Evolutionary conservation across 2,329 filamentous ascomycete species (phyloP).

Genomic region (Cladosporium sp.): DNA sequence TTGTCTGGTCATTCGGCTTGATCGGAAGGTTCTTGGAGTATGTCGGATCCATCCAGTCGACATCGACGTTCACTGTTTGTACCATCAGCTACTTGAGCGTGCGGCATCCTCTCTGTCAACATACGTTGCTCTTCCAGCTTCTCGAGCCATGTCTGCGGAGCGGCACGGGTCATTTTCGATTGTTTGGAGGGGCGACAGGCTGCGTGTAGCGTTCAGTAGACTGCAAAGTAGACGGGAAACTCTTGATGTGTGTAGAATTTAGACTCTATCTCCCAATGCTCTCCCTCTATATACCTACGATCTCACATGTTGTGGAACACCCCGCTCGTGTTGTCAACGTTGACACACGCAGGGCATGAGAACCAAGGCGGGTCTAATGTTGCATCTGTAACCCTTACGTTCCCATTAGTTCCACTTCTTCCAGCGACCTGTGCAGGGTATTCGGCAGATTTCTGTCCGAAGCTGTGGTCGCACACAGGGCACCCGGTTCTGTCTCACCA

Average conservation of each 20-base stretch:
- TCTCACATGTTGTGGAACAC: neutral
- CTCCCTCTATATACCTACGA: neutral
- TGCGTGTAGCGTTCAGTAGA: neutral
- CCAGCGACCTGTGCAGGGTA: neutral
- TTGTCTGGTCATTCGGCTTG: slow-evolving; percentile 28
- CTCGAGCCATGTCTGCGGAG: slow-evolving; percentile 27
- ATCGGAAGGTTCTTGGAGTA: slow-evolving; percentile 27
- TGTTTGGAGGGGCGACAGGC: neutral
- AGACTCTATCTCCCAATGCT: neutral
- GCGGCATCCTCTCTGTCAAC: neutral
- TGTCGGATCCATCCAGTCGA: slow-evolving; percentile 29
- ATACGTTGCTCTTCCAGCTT: slow-evolving; percentile 26
- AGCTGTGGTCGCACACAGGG: neutral
- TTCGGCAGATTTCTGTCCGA: neutral
- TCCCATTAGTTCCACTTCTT: neutral
- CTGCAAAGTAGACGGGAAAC: neutral
- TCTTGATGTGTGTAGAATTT: neutral
- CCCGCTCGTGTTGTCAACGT: neutral
- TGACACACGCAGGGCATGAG: slow-evolving; percentile 8
- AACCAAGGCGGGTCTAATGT: neutral
- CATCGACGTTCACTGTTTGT: slow-evolving; percentile 25
- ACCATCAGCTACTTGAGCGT: neutral
- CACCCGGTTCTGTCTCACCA: neutral
- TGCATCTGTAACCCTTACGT: neutral
- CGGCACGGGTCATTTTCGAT: slow-evolving; percentile 21